These are phyloP conservation scores for Chlamydomonas sp. DNA, from an alignment of 139 green algal species.

Conservation along the genomic window DNA sequence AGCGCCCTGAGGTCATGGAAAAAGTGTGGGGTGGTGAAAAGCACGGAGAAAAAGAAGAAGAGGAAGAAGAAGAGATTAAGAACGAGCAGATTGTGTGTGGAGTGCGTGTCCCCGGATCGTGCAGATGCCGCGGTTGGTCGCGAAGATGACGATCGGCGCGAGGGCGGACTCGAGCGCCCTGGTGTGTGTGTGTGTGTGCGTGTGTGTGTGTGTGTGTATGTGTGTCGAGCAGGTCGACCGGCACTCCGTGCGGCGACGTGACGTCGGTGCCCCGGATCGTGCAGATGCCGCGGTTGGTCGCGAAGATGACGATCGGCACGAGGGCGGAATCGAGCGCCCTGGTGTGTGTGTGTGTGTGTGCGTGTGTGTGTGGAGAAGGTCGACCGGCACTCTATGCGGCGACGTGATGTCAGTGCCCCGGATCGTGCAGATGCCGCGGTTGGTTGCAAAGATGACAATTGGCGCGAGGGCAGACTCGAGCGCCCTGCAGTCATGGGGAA, in stretches of 20 bases:
- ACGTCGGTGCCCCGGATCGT: conserved; percentile 16
- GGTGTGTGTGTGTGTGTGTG: too few species aligned
- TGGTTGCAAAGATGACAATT: conserved; percentile 64
- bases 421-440: conserved; percentile 76
- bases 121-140: conserved; percentile 32
- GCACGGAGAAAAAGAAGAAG: too few species aligned
- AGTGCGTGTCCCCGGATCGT: too few species aligned
- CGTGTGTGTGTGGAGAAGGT: conserved; percentile 90
- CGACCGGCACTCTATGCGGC: conserved; percentile 92
- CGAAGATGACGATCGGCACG: conserved; percentile 96
- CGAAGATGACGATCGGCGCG: conserved; percentile 81
- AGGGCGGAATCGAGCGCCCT: conserved; percentile 82
- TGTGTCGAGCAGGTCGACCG: neutral
- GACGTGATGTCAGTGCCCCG: conserved; percentile 79
- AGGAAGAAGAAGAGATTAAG: too few species aligned
- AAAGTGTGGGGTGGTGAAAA: conserved; percentile 99
- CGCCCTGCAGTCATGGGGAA: conserved; percentile 97
- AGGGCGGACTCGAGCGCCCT: conserved; percentile 80
- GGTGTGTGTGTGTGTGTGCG: conserved; percentile 43
- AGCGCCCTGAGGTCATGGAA: conserved; percentile 96
- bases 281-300: conserved; percentile 95
- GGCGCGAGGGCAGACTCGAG: conserved; percentile 87
- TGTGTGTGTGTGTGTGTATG: neutral
- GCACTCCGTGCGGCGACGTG: neutral
- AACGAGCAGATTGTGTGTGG: too few species aligned